phyloP scores from a whole-genome alignment of 768 basidiomycete genomes.

The Collybiopsis luxurians region DNA sequence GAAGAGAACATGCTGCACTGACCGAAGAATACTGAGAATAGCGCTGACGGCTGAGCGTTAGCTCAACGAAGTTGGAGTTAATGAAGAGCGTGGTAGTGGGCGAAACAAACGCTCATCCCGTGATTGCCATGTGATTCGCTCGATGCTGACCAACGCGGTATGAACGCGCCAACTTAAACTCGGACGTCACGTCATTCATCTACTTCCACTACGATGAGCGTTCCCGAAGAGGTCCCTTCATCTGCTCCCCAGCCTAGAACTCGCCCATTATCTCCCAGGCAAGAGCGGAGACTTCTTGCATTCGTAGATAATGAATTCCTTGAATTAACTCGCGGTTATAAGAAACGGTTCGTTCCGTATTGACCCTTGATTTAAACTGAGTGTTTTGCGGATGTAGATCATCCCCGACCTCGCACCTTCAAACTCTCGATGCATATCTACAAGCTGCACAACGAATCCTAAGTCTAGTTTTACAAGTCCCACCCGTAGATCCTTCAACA shows the following conservation, averaged over 20 bases:
- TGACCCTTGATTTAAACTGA: too few relatives aligned
- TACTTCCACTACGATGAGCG: too few relatives aligned
- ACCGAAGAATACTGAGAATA: too few relatives aligned
- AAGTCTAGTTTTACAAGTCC: slow-evolving; percentile 67
- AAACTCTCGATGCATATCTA: slow-evolving; percentile 60
- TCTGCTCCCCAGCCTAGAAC: not conserved
- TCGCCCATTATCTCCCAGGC: slow-evolving; percentile 43
- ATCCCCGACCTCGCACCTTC: slow-evolving; percentile 48
- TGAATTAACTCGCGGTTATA: slow-evolving; percentile 64
- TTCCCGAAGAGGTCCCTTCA: not conserved
- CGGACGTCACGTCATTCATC: too few relatives aligned
- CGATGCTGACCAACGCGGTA: too few relatives aligned
- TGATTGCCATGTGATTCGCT: too few relatives aligned
- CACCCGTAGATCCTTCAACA: slow-evolving; percentile 69
- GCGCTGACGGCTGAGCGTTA: too few relatives aligned
- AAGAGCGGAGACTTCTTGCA: slow-evolving; percentile 63
- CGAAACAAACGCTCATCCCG: too few relatives aligned
- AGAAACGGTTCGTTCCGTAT: slow-evolving; percentile 62
- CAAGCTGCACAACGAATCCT: slow-evolving; percentile 54
- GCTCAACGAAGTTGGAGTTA: too few relatives aligned
- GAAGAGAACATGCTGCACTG: too few relatives aligned
- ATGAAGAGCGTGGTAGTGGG: too few relatives aligned
- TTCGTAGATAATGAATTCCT: slow-evolving; percentile 67
- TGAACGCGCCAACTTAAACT: too few relatives aligned
- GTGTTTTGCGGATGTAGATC: slow-evolving; percentile 29